Evolutionary conservation across 495 filamentous ascomycete genomes (phyloP), one percentile per base, ranked within the genome.

Genomic region (Neurospora intermedia): DNA sequence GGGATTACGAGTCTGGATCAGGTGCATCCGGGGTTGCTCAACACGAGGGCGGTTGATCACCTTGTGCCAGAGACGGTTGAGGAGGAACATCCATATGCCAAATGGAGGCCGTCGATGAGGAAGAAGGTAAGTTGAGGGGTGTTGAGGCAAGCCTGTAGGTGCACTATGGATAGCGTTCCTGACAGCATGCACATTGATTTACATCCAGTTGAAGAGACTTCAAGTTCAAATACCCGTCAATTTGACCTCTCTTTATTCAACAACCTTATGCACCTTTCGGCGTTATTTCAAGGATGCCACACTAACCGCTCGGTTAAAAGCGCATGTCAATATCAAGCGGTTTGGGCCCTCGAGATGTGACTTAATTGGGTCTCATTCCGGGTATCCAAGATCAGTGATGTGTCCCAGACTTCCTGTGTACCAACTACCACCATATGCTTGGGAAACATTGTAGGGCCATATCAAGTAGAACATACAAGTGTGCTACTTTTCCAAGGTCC

Each of bases 1-100:
- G 93, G 92, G 4, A 87, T 96, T 43, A 93, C 90, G 38, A 84
- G 89, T 71, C 82, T 95, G 9, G 85, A 87, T n/a, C 85, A 93
- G 81, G 87, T 89, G 10, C 87, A 90, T 76, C 91, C 92, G 1
- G 90, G 90, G 15, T 75, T 92, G 59, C 81, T 93, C 69, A 90
- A 93, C 78, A 93, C 92, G 8, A 82, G 83, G 8, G 90, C 88
- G 72, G 83, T 94, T n/a, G 92, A 94, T 75, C 87, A 90, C 76
- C 79, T 93, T 35, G 83, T 93, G 45, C 89, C 91, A 31, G 80
- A 78, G 20, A 81, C 81, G 18, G 20, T 70, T 5, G 69, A 43
- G 13, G 86, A 85, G 43, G 84, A 82, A 41, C 91, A 93, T 79
- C 89, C 89, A 27, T 93, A 91, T 78, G 89, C 91, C 0, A 83